These are phyloP conservation scores for Quercus engelmannii DNA, from an alignment of 306 rosid genomes.

Conservation along the genomic window DNA sequence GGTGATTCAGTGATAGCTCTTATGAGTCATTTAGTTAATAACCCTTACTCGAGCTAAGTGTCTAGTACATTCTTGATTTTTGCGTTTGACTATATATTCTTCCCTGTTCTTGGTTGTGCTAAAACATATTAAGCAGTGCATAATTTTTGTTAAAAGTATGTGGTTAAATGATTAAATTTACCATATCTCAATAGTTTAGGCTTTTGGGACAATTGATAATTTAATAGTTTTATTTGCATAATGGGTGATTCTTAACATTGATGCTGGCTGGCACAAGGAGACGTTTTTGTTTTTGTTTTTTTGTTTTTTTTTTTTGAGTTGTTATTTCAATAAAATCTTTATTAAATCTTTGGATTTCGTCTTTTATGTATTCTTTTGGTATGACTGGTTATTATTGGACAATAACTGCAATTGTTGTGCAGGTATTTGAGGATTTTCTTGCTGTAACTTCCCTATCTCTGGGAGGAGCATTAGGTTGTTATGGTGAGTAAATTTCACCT, in stretches of 20 bases:
- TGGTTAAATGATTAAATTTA: no score
- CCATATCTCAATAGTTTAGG: no score
- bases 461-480: constrained; percentile 64
- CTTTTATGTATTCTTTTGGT: neutral
- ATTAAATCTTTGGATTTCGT: neutral
- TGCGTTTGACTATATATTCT: neutral
- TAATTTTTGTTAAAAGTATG: neutral
- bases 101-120: neutral
- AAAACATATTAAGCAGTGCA: neutral
- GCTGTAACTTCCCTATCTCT: constrained; percentile 35
- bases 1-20: neutral
- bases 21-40: neutral
- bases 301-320: neutral
- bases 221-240: neutral
- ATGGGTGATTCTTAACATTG: neutral
- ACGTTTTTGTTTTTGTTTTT: neutral
- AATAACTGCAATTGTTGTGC: constrained; percentile 23
- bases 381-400: neutral
- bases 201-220: no score
- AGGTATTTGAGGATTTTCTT: constrained; percentile 62
- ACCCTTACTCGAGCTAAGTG: neutral
- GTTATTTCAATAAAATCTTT: neutral
- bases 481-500: constrained; percentile 39
- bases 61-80: neutral
- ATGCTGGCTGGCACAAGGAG: neutral